Percentiles rank a stretch among this genome's conserved stretches.
phyloP scores from a whole-genome alignment of 2,329 filamentous ascomycete species.

The Penicillium fuscoglaucum region DNA sequence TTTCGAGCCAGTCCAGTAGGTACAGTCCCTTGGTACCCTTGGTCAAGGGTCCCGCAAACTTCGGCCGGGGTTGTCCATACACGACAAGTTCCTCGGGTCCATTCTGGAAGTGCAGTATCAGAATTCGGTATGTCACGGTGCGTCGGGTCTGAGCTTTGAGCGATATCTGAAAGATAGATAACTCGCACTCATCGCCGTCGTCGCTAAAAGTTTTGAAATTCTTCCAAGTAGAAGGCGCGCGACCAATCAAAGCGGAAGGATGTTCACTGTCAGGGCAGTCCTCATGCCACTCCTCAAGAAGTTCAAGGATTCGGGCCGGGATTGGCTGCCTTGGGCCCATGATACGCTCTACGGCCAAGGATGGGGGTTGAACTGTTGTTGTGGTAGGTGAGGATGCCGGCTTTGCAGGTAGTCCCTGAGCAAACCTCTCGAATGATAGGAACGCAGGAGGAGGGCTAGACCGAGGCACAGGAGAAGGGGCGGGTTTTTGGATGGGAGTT shows the following conservation, averaged over 20 bases:
- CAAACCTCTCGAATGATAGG: background rate
- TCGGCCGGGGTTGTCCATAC: background rate
- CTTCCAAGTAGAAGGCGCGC: background rate
- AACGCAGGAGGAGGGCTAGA: background rate
- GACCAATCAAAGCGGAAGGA: background rate
- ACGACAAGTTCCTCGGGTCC: background rate
- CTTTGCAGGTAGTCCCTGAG: background rate
- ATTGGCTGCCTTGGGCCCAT: background rate
- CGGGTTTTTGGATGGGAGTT: no score
- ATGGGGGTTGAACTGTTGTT: background rate
- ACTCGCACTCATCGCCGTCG: background rate
- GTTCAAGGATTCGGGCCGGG: background rate
- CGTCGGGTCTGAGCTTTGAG: background rate
- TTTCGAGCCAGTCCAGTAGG: background rate
- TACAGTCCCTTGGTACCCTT: background rate
- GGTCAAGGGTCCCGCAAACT: background rate
- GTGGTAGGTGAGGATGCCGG: background rate
- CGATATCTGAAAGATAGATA: background rate
- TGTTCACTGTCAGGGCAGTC: background rate
- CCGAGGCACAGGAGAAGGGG: no score
- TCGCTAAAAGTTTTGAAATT: background rate
- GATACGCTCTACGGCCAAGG: background rate
- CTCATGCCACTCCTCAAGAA: slow-evolving; percentile 2
- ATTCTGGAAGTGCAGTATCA: background rate
- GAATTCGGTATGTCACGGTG: background rate